Percentiles rank a stretch among this genome's conserved stretches.
phyloP scores from a whole-genome alignment of 371 early-diverging fungal genomes.

The Syncephalastrum monosporum region DNA sequence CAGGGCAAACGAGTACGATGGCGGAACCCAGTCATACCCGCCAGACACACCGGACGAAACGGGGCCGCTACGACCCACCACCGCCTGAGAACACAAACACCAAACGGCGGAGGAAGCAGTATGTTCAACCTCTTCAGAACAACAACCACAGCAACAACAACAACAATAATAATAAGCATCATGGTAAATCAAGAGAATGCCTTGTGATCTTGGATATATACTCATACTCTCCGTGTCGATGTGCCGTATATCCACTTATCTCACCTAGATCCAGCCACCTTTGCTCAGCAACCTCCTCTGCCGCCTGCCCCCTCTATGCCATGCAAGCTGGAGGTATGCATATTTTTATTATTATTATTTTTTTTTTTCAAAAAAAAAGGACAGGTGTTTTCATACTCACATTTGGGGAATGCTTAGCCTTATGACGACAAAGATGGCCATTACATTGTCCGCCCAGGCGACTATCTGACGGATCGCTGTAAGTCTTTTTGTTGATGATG shows the following conservation, averaged over 20 bases:
- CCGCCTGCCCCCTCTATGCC: too few relatives aligned
- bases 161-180: background rate
- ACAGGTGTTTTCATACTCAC: background rate
- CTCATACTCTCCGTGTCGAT: too few relatives aligned
- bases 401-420: conserved; percentile 11
- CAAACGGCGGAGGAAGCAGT: conserved; percentile 15
- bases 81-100: background rate
- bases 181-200: background rate
- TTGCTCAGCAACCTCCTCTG: too few relatives aligned
- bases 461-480: conserved; percentile 76
- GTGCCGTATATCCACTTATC: too few relatives aligned
- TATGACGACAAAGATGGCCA: conserved; percentile 94
- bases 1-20: too few relatives aligned
- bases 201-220: too few relatives aligned
- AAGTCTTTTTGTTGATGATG: conserved; percentile 21
- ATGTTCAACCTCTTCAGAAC: conserved; percentile 11
- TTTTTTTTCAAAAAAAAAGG: background rate
- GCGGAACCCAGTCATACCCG: too few relatives aligned
- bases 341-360: too few relatives aligned
- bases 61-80: too few relatives aligned
- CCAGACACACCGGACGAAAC: background rate
- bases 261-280: too few relatives aligned
- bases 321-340: too few relatives aligned
- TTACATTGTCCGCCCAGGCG: conserved; percentile 76
- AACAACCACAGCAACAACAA: background rate